These are phyloP conservation scores for Rhytidiadelphus loreus DNA, from an alignment of 225 moss, liverwort and hornwort species.

Conservation along the genomic window DNA sequence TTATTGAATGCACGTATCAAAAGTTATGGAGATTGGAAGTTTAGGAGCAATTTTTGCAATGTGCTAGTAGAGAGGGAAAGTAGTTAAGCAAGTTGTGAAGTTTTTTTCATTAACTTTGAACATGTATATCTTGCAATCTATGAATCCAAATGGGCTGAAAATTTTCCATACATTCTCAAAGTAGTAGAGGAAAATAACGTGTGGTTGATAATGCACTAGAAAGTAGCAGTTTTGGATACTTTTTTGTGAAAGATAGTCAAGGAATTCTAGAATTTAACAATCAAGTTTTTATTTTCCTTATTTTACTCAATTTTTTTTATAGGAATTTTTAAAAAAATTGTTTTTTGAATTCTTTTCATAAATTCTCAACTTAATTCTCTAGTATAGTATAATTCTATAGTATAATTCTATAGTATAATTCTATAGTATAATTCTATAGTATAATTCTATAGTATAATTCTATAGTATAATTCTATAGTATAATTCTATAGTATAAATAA, in stretches of 20 bases:
- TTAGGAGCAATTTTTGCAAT: accelerated
- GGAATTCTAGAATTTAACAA: not conserved
- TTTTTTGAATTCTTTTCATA: not conserved
- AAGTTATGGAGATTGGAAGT: not conserved
- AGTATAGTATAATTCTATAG: no score
- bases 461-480: no score
- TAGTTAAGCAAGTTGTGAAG: not conserved
- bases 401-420: no score
- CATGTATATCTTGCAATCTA: no score
- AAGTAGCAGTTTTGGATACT: not conserved
- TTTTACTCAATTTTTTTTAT: not conserved
- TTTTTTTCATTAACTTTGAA: not conserved
- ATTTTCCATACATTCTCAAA: accelerated
- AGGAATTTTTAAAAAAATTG: not conserved
- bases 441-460: no score
- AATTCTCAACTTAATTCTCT: not conserved
- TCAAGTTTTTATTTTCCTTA: accelerated
- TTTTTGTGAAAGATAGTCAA: not conserved
- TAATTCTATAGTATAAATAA: no score
- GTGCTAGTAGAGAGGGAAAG: not conserved
- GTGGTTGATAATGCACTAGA: no score
- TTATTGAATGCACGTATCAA: accelerated
- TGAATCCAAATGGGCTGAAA: not conserved
- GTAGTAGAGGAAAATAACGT: not conserved
- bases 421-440: no score